Evolutionary conservation across 1,284 basidiomycete genomes (phyloP).

Genomic region (Pascua guehoae): DNA sequence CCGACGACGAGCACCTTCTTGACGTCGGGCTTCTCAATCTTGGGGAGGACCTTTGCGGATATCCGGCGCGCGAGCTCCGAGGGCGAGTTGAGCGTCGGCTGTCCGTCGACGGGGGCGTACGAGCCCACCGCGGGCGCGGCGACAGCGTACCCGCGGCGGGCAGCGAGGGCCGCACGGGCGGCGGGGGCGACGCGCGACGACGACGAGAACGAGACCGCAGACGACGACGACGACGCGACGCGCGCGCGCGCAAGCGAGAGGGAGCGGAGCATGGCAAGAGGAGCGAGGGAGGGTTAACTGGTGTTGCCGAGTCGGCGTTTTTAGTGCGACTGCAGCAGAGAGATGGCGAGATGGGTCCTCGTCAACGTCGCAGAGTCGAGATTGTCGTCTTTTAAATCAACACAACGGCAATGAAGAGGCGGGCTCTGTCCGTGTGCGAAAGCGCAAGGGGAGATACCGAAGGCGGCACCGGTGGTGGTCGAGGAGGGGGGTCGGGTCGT

Average conservation of each 20-base stretch:
- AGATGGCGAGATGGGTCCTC: too few relatives aligned
- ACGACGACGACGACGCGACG: slow-evolving; percentile 4
- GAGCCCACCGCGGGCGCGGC: slow-evolving; percentile 74
- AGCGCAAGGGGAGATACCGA: too few relatives aligned
- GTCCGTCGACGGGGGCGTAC: slow-evolving; percentile 62
- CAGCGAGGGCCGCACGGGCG: not conserved
- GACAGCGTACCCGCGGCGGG: slow-evolving; percentile 54
- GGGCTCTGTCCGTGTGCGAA: too few relatives aligned
- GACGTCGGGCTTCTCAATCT: slow-evolving; percentile 75
- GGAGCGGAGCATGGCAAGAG: slow-evolving; percentile 20
- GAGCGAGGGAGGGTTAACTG: not conserved
- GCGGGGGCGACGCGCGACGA: slow-evolving; percentile 1
- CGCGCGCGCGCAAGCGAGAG: slow-evolving; percentile 17
- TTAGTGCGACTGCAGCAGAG: too few relatives aligned
- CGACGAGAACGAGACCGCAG: slow-evolving; percentile 2
- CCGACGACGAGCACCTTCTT: slow-evolving; percentile 96
- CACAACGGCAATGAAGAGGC: too few relatives aligned
- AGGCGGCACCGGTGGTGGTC: too few relatives aligned
- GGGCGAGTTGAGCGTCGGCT: slow-evolving; percentile 82
- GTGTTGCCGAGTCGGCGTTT: too few relatives aligned
- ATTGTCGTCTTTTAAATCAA: too few relatives aligned
- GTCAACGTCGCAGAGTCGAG: too few relatives aligned
- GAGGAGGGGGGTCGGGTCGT: too few relatives aligned
- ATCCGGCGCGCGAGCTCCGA: slow-evolving; percentile 87
- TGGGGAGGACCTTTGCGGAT: slow-evolving; percentile 80